phyloP scores from a whole-genome alignment of 163 green algal species.

The Scenedesmus sp. region DNA sequence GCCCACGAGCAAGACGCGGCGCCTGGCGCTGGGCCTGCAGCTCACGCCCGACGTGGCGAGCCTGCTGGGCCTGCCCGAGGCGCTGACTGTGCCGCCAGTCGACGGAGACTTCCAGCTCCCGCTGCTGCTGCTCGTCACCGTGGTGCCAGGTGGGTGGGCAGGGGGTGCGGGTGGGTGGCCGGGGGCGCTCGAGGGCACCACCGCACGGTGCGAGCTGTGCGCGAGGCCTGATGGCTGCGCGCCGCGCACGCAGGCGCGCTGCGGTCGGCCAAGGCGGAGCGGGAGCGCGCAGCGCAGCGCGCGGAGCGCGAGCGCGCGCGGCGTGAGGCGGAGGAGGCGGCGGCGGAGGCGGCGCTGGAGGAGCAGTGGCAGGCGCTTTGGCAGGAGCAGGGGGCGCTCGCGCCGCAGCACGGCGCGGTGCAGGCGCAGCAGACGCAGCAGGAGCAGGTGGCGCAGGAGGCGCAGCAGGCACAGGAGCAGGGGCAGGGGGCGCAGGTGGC shows the following conservation, averaged over 20 bases:
- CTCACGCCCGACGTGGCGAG: background rate
- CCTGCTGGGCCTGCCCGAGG: slow-evolving; percentile 5
- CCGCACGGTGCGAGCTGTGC: no score
- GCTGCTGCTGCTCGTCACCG: slow-evolving; percentile 32
- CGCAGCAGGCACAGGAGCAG: background rate
- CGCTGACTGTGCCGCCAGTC: background rate
- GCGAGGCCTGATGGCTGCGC: no score
- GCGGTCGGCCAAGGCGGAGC: no score
- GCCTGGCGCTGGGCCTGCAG: background rate
- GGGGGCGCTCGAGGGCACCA: no score
- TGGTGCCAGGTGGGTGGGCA: background rate
- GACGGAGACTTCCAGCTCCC: slow-evolving; percentile 31
- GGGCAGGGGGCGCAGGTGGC: background rate
- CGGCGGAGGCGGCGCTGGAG: background rate
- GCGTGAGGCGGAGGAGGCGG: background rate
- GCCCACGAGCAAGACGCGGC: background rate
- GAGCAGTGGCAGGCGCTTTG: background rate
- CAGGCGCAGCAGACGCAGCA: background rate
- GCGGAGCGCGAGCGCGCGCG: no score
- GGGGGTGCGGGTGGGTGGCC: no score
- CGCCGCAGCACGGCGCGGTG: background rate
- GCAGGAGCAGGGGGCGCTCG: slow-evolving; percentile 6
- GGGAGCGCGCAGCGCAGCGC: no score
- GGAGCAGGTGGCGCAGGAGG: background rate
- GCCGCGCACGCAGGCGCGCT: no score